These are phyloP conservation scores for Kwoniella sp. DNA, from an alignment of 768 basidiomycete species.

Conservation along the genomic window DNA sequence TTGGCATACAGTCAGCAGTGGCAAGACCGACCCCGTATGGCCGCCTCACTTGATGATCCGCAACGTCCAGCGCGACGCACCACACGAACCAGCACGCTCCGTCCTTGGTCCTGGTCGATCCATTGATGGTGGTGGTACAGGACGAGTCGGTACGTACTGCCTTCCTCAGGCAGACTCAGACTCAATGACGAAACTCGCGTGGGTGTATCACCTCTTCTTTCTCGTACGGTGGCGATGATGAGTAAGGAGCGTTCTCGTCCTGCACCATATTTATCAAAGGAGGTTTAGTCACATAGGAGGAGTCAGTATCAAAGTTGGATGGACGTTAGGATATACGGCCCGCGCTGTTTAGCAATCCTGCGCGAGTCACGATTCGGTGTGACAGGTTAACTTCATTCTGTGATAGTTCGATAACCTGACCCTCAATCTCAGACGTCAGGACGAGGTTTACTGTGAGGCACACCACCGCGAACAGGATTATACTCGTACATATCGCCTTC, in stretches of 20 bases:
- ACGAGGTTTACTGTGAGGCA: too few relatives aligned
- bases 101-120: not conserved
- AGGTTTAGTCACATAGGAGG: not conserved
- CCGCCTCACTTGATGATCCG: not conserved
- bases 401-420: too few relatives aligned
- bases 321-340: not conserved
- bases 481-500: constrained; percentile 2
- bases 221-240: not conserved
- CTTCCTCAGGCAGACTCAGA: too few relatives aligned
- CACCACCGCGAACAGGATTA: too few relatives aligned
- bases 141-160: too few relatives aligned
- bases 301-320: not conserved
- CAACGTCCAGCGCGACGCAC: too few relatives aligned
- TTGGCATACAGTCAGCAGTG: not conserved
- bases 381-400: too few relatives aligned
- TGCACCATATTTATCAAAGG: not conserved
- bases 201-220: not conserved
- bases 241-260: not conserved
- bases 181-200: constrained; percentile 1
- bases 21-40: not conserved
- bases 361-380: too few relatives aligned
- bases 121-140: too few relatives aligned
- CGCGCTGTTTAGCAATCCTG: too few relatives aligned
- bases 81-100: too few relatives aligned
- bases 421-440: too few relatives aligned